These are phyloP conservation scores for Secale cereale DNA, from an alignment of 176 grass and related monocot species.

Conservation along the genomic window DNA sequence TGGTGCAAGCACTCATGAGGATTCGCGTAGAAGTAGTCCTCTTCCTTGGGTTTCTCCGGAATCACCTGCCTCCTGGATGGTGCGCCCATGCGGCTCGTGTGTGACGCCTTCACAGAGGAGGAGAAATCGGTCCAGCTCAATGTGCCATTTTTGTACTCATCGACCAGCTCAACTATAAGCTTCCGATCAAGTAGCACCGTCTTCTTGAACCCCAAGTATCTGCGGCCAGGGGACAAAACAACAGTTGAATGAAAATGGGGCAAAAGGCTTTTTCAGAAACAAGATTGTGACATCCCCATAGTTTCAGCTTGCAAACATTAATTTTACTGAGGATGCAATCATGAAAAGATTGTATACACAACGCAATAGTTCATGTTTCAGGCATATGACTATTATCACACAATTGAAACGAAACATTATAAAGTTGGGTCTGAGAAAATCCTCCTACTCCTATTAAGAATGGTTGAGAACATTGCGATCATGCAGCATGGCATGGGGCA, in stretches of 20 bases:
- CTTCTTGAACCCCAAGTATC: constrained; percentile 86
- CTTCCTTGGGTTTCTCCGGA: constrained; percentile 83
- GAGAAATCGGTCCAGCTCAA: constrained; percentile 77
- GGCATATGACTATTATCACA: neutral
- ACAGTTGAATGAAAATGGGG: neutral
- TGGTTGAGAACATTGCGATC: neutral
- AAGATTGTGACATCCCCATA: neutral
- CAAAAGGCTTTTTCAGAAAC: neutral
- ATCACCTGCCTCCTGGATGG: constrained; percentile 68
- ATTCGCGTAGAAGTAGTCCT: constrained; percentile 93
- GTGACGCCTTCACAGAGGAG: constrained; percentile 56
- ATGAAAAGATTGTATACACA: neutral
- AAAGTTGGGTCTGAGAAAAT: neutral
- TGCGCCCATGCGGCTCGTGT: constrained; percentile 64
- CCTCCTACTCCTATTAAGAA: neutral
- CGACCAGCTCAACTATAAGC: constrained; percentile 67
- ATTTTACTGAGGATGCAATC: neutral
- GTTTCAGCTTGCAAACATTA: constrained; percentile 7
- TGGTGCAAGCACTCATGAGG: constrained; percentile 78
- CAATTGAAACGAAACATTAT: neutral
- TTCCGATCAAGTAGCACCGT: constrained; percentile 78
- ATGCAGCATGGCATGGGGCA: neutral
- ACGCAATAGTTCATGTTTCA: neutral
- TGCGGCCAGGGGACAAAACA: constrained; percentile 29
- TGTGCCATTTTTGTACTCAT: constrained; percentile 60